A percentile compares a stretch with the other conserved stretches of the same genome.
phyloP scores from a whole-genome alignment of 179 eudicot genomes.

The Vitellaria paradoxa region DNA sequence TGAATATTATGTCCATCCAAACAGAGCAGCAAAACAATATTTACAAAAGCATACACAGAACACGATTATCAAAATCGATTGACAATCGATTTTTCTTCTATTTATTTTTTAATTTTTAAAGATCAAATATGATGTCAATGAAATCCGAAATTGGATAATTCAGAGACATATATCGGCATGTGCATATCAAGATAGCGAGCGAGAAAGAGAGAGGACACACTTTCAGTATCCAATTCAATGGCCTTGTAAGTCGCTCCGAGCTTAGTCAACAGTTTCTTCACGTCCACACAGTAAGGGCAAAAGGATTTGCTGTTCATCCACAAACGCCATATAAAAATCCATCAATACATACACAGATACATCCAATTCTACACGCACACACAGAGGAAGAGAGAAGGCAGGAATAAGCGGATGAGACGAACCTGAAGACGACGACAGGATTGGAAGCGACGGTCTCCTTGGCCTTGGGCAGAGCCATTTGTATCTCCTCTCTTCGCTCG shows the following conservation, averaged over 20 bases:
- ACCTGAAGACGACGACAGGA: conserved; percentile 85
- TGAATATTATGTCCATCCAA: no score
- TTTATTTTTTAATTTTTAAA: no score
- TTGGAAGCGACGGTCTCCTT: conserved; percentile 60
- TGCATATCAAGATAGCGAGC: no score
- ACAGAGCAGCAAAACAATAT: no score
- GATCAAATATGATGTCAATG: no score
- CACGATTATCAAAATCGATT: no score
- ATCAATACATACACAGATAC: background rate
- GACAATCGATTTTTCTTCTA: no score
- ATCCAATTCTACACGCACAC: no score
- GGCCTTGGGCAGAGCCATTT: conserved; percentile 65
- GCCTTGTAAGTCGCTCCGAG: conserved; percentile 63
- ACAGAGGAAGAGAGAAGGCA: no score
- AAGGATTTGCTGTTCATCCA: conserved; percentile 54
- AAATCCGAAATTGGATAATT: no score
- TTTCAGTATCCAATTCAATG: conserved; percentile 72
- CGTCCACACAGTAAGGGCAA: conserved; percentile 71
- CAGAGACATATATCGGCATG: background rate
- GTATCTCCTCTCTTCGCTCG: background rate
- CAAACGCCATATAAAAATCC: no score
- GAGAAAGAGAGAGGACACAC: conserved; percentile 34
- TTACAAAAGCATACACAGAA: no score
- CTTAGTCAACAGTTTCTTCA: conserved; percentile 65
- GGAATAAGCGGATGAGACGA: background rate